These are phyloP conservation scores for Chalaropsis ovoidea DNA, from an alignment of 2,329 filamentous ascomycete species.

Conservation along the genomic window DNA sequence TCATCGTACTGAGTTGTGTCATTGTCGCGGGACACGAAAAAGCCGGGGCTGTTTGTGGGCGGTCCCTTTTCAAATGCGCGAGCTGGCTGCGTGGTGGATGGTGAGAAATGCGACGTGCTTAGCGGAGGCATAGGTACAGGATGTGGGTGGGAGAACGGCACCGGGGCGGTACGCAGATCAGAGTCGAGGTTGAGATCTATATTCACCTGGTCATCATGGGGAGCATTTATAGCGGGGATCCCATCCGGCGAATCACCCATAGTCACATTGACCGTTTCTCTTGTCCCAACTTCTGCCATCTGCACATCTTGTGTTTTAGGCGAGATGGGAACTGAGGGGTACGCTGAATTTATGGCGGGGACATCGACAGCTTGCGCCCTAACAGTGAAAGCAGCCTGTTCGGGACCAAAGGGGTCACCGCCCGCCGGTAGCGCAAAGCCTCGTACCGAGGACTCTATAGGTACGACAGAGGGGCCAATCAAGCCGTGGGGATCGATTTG, in stretches of 20 bases:
- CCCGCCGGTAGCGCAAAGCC: neutral
- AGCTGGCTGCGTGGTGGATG: neutral
- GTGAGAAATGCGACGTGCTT: neutral
- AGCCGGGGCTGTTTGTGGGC: neutral
- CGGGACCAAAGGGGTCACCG: neutral
- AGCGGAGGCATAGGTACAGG: neutral
- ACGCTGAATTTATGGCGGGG: neutral
- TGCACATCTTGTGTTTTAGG: slow-evolving; percentile 9
- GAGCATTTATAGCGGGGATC: neutral
- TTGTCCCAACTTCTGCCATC: neutral
- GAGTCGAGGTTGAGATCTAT: neutral
- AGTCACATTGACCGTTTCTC: neutral
- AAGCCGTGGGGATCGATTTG: neutral
- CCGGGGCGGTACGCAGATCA: neutral
- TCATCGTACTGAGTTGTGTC: neutral
- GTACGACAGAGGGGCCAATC: neutral
- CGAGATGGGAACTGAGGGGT: slow-evolving; percentile 4
- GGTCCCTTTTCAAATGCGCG: slow-evolving; percentile 1
- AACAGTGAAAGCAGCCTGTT: neutral
- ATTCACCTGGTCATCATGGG: neutral
- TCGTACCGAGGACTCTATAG: neutral
- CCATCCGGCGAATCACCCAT: neutral
- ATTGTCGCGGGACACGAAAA: neutral
- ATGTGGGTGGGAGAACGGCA: slow-evolving; percentile 9
- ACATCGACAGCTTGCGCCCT: neutral